These are phyloP conservation scores for Roridomyces roridus DNA, from an alignment of 768 basidiomycete genomes.

Conservation along the genomic window DNA sequence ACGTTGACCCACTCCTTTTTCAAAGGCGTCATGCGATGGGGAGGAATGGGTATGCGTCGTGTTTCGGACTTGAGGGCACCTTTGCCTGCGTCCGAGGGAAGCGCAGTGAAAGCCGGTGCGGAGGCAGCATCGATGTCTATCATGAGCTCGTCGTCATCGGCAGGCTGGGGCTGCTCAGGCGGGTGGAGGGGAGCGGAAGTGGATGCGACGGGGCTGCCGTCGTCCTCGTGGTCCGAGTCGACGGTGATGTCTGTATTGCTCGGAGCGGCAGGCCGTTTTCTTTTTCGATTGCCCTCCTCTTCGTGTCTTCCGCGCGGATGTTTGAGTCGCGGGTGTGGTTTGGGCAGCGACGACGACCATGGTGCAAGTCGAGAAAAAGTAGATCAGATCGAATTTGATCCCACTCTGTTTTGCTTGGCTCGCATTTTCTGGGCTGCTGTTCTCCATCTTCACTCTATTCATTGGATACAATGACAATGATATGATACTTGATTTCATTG, in stretches of 20 bases:
- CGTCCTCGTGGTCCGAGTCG: conserved; percentile 40
- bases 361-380: background rate
- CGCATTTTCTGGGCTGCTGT: too few species aligned
- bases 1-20: conserved; percentile 97
- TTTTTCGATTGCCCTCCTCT: conserved; percentile 54
- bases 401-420: too few species aligned
- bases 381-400: background rate
- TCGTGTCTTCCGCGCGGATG: conserved; percentile 48
- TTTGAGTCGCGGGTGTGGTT: conserved; percentile 2
- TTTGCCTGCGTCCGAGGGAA: conserved; percentile 63
- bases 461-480: too few species aligned
- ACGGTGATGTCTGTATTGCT: conserved; percentile 21
- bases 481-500: too few species aligned
- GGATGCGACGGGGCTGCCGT: conserved; percentile 26
- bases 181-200: conserved; percentile 21
- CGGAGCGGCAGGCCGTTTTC: conserved; percentile 17
- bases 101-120: conserved; percentile 73
- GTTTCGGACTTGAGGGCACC: conserved; percentile 78
- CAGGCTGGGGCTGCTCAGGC: conserved; percentile 24
- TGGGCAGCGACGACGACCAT: conserved; percentile 22
- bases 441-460: too few species aligned
- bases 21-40: conserved; percentile 96
- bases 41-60: conserved; percentile 90
- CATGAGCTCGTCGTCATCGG: conserved; percentile 66
- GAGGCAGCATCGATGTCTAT: conserved; percentile 58